Conservation (phyloP, 148 eudicot genomes). For the Hydrangea macrophylla region DNA sequence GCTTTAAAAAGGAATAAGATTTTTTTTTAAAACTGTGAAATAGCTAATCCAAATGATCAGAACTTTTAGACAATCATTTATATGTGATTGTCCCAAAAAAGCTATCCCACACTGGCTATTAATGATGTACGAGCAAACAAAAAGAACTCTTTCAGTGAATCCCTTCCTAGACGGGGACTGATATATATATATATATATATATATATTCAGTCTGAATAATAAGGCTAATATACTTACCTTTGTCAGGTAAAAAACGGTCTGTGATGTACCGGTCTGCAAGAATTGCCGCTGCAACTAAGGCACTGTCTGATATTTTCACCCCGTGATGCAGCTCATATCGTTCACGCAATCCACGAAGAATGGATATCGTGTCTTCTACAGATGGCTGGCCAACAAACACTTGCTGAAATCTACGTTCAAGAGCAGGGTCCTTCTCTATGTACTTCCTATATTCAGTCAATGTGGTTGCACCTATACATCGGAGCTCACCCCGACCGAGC, state of each 20-base stretch:
- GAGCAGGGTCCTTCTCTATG: slow-evolving; percentile 94
- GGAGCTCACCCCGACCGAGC: slow-evolving; percentile 95
- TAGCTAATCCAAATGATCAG: too few species aligned
- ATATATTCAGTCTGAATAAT: not conserved
- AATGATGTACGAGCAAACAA: not conserved
- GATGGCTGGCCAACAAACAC: slow-evolving; percentile 89
- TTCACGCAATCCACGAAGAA: slow-evolving; percentile 93
- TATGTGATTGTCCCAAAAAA: too few species aligned
- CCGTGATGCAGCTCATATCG: slow-evolving; percentile 97
- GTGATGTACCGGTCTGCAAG: slow-evolving; percentile 95
- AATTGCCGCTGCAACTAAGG: slow-evolving; percentile 86
- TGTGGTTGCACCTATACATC: slow-evolving; percentile 97
- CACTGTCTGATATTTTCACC: slow-evolving; percentile 94
- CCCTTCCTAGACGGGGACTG: not conserved
- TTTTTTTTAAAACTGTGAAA: too few species aligned
- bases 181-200: too few species aligned
- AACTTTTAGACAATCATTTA: too few species aligned
- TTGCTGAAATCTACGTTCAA: slow-evolving; percentile 97
- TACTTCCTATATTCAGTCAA: slow-evolving; percentile 89
- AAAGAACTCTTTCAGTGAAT: slow-evolving; percentile 4
- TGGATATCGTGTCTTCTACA: slow-evolving; percentile 95
- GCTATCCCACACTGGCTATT: too few species aligned
- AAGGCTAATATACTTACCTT: slow-evolving; percentile 48
- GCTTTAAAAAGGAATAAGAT: too few species aligned
- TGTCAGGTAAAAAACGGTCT: slow-evolving; percentile 93